A percentile compares a stretch with the other conserved stretches of the same genome.
Evolutionary conservation across 225 moss, liverwort and hornwort species (phyloP).

Genomic region (Straminergon stramineum): DNA sequence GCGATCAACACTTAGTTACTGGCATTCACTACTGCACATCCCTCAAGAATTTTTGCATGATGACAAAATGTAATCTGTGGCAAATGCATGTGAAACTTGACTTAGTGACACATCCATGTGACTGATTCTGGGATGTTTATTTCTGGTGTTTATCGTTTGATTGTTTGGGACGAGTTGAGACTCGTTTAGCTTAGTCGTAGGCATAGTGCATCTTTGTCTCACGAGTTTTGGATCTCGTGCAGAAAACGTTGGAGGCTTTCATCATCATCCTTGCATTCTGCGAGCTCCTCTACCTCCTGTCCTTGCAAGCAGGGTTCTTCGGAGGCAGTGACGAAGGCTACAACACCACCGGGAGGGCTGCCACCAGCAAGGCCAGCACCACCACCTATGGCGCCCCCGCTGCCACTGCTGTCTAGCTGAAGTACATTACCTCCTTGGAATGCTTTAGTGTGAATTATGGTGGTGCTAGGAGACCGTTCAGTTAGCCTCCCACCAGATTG

Average conservation of each 20-base stretch:
- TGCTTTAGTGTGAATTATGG: background rate
- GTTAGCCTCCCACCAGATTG: background rate
- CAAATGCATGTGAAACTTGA: background rate
- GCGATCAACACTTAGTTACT: too few relatives aligned
- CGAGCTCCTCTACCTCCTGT: constrained; percentile 25
- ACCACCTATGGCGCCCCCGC: constrained; percentile 18
- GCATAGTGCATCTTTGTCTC: background rate
- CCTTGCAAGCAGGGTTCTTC: constrained; percentile 28
- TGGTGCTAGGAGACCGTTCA: background rate
- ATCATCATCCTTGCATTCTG: constrained; percentile 30
- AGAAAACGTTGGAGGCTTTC: constrained; percentile 31
- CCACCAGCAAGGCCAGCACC: constrained; percentile 1
- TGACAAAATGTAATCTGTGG: background rate
- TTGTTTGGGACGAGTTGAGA: background rate
- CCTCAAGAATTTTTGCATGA: background rate
- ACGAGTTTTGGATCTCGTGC: background rate
- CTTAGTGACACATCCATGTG: too few relatives aligned
- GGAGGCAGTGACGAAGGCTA: constrained; percentile 26
- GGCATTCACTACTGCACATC: too few relatives aligned
- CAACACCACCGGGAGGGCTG: constrained; percentile 9
- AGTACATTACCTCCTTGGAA: background rate
- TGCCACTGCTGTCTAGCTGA: constrained; percentile 5
- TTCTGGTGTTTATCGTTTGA: background rate
- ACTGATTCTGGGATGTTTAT: too few relatives aligned
- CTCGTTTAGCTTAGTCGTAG: too few relatives aligned